Evolutionary conservation across 495 filamentous ascomycete genomes (phyloP).

Genomic region (Parachaetomium inaequale): DNA sequence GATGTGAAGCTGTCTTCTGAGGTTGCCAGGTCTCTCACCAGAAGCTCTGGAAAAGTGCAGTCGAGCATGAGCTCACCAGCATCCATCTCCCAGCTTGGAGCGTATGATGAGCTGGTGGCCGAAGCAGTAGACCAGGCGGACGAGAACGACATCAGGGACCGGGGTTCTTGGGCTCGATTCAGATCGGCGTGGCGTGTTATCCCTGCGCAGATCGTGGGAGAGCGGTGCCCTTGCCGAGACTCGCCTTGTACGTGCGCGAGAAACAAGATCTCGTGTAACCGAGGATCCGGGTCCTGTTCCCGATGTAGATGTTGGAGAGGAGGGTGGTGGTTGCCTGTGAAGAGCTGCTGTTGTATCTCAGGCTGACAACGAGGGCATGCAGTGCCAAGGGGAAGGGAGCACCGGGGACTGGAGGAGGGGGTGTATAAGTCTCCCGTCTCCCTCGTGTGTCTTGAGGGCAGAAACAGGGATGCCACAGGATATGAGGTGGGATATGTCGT

Average conservation of each 20-base stretch:
- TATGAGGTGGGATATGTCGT: conserved; percentile 12
- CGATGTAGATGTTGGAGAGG: conserved; percentile 18
- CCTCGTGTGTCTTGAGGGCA: neutral
- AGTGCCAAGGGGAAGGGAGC: neutral
- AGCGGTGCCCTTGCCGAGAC: conserved; percentile 19
- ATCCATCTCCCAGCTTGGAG: conserved; percentile 16
- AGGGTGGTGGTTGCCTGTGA: neutral
- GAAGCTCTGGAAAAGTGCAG: conserved; percentile 44
- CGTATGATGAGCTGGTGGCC: neutral
- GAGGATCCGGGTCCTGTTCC: conserved; percentile 24
- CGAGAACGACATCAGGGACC: conserved; percentile 18
- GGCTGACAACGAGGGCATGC: conserved; percentile 12
- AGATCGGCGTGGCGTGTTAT: conserved; percentile 27
- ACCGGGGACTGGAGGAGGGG: neutral
- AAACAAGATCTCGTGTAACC: conserved; percentile 27
- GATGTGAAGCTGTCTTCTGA: conserved; percentile 39
- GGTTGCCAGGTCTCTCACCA: conserved; percentile 40
- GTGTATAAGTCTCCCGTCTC: conserved; percentile 12
- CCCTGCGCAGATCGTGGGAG: conserved; percentile 27
- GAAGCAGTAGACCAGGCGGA: conserved; percentile 4
- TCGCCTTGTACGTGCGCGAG: conserved; percentile 20
- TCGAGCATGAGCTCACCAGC: conserved; percentile 26
- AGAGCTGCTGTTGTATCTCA: conserved; percentile 6
- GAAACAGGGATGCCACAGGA: conserved; percentile 6
- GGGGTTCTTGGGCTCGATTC: conserved; percentile 22